Percentiles rank a stretch among this genome's conserved stretches.
These are phyloP conservation scores for Rhodotorula sp. DNA, from an alignment of 1,284 basidiomycete species.

Conservation along the genomic window DNA sequence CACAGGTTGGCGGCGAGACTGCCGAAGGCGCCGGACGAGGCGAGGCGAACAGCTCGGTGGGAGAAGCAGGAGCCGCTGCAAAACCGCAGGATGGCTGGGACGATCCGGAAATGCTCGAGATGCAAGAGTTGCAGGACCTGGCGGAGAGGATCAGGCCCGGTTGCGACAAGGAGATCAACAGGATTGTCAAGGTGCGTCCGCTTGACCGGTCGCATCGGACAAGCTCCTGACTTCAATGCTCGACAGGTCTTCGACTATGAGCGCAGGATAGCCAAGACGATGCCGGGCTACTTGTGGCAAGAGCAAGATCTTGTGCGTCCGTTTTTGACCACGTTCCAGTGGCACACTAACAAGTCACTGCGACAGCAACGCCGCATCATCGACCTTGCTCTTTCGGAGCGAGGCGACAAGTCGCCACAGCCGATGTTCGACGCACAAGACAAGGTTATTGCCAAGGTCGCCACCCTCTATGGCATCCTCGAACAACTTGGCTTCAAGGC, in stretches of 20 bases:
- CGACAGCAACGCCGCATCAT: slow-evolving; percentile 42
- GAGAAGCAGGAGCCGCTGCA: not conserved
- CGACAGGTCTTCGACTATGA: slow-evolving; percentile 77
- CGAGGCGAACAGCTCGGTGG: slow-evolving; percentile 4
- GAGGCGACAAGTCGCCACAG: slow-evolving; percentile 21
- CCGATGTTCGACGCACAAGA: slow-evolving; percentile 57
- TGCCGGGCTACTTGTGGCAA: slow-evolving; percentile 56
- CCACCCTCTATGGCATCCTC: slow-evolving; percentile 77
- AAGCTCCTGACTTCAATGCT: not conserved
- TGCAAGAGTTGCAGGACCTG: slow-evolving; percentile 60
- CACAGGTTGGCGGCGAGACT: not conserved
- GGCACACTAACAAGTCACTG: too few species aligned
- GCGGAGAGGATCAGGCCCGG: slow-evolving; percentile 83
- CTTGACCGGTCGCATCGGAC: accelerated
- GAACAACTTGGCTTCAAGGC: slow-evolving; percentile 77
- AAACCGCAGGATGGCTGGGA: slow-evolving; percentile 43
- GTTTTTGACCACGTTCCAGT: not conserved
- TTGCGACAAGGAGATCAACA: slow-evolving; percentile 79
- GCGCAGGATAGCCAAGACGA: slow-evolving; percentile 66
- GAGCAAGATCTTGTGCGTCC: slow-evolving; percentile 45
- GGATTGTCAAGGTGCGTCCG: slow-evolving; percentile 61
- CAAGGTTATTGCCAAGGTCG: slow-evolving; percentile 68
- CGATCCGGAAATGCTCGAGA: slow-evolving; percentile 54
- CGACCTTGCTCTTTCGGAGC: slow-evolving; percentile 32
- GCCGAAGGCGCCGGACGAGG: not conserved